phyloP scores from a whole-genome alignment of 176 grass and related monocot genomes.

The Aegilops sharonensis region DNA sequence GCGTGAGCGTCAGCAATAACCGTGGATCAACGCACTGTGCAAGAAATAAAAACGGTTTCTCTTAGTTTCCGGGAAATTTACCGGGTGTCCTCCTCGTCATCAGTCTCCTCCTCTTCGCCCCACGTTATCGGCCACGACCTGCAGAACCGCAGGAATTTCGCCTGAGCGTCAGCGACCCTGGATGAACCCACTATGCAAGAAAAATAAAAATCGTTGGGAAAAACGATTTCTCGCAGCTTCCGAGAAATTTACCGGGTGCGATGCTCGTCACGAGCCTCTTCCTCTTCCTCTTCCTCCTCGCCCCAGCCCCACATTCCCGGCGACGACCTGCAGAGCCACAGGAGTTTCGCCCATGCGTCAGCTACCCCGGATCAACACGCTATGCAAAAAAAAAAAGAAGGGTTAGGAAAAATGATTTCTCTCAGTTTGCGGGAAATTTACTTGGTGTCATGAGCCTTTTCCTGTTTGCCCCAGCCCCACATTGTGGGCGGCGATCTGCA shows the following conservation, averaged over 20 bases:
- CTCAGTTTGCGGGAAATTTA: background rate
- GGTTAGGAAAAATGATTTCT: too few species aligned
- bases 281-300: background rate
- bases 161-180: background rate
- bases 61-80: background rate
- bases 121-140: background rate
- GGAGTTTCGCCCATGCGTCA: background rate
- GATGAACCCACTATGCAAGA: too few species aligned
- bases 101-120: background rate
- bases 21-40: background rate
- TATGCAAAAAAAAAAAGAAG: background rate
- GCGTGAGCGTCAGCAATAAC: background rate
- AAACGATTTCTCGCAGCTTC: background rate
- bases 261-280: too few species aligned
- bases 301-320: background rate
- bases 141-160: background rate
- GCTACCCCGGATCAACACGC: background rate
- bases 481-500: background rate
- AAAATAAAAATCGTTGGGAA: background rate
- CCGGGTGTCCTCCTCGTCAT: background rate
- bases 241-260: background rate
- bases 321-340: background rate
- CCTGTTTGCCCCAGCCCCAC: background rate
- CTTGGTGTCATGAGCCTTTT: background rate
- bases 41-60: too few species aligned